Conservation (phyloP, 83 land plant genomes). For the Diphasiastrum complanatum region DNA sequence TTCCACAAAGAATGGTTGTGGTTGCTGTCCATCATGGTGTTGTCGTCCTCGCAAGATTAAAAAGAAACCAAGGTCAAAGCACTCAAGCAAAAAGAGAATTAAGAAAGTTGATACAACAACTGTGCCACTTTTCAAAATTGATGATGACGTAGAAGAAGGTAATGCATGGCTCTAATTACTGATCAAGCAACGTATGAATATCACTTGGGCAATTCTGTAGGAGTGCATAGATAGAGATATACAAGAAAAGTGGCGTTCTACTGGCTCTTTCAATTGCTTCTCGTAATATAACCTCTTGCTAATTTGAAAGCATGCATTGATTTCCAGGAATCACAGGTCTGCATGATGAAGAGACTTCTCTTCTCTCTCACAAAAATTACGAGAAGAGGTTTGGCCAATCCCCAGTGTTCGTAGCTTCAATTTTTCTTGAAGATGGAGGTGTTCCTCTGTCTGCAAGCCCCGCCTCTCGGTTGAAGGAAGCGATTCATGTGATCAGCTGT, state of each 20-base stretch:
- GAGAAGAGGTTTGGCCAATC: constrained; percentile 84
- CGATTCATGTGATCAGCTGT: constrained; percentile 86
- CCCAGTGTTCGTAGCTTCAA: constrained; percentile 70
- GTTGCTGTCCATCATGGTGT: constrained; percentile 5
- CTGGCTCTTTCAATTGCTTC: too few species aligned
- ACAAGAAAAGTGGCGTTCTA: too few species aligned
- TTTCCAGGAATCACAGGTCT: constrained; percentile 31
- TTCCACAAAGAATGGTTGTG: constrained; percentile 47
- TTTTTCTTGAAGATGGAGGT: constrained; percentile 68
- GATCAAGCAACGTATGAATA: too few species aligned
- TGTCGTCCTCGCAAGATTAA: constrained; percentile 59
- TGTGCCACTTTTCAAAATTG: constrained; percentile 57
- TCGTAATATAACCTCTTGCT: too few species aligned
- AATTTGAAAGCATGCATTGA: not conserved
- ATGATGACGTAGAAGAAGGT: constrained; percentile 60
- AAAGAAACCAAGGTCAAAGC: constrained; percentile 35
- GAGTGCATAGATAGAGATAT: too few species aligned
- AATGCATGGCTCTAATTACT: constrained; percentile 52
- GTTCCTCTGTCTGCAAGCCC: constrained; percentile 75
- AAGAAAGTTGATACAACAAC: constrained; percentile 50
- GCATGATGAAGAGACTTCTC: constrained; percentile 69
- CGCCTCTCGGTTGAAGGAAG: constrained; percentile 68
- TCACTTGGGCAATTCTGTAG: too few species aligned
- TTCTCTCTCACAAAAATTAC: constrained; percentile 58
- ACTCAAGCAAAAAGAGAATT: constrained; percentile 42